Base-by-base conservation (phyloP, 148 eudicot genomes). In the Nyssa sinensis region DNA sequence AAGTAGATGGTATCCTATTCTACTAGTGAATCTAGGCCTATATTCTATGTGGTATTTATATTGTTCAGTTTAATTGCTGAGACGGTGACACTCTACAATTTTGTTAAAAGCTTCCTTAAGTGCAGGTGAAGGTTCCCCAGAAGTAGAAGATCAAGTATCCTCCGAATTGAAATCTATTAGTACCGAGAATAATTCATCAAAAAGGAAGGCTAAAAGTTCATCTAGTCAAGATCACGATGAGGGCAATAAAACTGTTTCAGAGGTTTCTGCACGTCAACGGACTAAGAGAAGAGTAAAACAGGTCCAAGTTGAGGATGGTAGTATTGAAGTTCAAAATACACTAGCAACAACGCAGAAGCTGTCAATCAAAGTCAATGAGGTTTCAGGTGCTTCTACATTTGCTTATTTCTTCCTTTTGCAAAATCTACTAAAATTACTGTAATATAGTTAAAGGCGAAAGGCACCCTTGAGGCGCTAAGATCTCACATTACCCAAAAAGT, bases 1-100 rank as follows among this genome's bases (percentile, higher is more conserved):
- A 81, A 64, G 47, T 57, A 13, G 80, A 88, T 67, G 97, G 98
- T 94, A 87, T 49, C 11, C 32, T 29, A 19, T 35, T 71, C 53
- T 64, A 23, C 68, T 69, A 8, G 35, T 47, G 34, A 66, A 28
- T 30, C 25, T 37, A 41, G 34, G 1, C 14, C 31, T 73, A 24
- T 34, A 51, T 28, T 51, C 23, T 5, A 13, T 24, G 19, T 41
- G 25, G 17, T 28, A 2, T 17, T 9, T 33, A 24, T 19, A 47
- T 29, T 44, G 73, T 37, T 61, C n/a, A 28, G 14, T 62, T 62
- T n/a, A 17, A 21, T 62, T 41, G 19, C 37, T 27, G 71, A 47
- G 64, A 13, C 25, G 51, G 70, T 71, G 19, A 84, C 27, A 55
- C 17, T 62, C 29, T 61, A 27, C 13, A 32, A 21, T 55, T 51